Evolutionary conservation across 805 yeast genomes (phyloP).

Genomic region (Kodamaea jinghongensis): DNA sequence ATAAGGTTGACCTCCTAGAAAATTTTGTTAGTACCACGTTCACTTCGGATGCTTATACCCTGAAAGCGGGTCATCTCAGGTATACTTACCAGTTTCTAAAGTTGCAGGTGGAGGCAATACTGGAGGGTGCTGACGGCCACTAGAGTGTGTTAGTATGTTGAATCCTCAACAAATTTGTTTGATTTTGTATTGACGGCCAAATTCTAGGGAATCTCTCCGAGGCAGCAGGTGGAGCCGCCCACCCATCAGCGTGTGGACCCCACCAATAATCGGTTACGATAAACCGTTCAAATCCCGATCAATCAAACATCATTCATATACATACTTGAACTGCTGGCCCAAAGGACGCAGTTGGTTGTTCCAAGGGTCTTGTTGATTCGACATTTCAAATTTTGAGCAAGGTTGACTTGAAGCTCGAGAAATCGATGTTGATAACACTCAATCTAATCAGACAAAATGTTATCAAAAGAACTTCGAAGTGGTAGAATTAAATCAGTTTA

Average conservation of each 20-base stretch:
- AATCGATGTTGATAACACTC: too few relatives aligned
- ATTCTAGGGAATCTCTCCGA: too few relatives aligned
- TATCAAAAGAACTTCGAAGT: too few relatives aligned
- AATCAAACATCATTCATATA: not conserved
- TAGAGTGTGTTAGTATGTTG: constrained; percentile 5
- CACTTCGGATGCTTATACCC: not conserved
- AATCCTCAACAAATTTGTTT: too few relatives aligned
- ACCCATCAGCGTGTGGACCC: too few relatives aligned
- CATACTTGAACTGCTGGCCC: constrained; percentile 41
- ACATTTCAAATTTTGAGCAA: constrained; percentile 19
- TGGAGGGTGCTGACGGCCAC: constrained; percentile 57
- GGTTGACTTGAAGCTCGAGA: too few relatives aligned
- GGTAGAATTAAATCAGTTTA: too few relatives aligned
- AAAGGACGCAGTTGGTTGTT: constrained; percentile 40
- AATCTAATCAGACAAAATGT: too few relatives aligned
- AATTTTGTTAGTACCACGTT: constrained; percentile 21
- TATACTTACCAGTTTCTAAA: constrained; percentile 47
- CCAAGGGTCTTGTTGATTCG: constrained; percentile 44
- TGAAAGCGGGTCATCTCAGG: not conserved
- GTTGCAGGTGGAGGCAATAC: constrained; percentile 60
- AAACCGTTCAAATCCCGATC: too few relatives aligned
- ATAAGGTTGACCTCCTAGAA: constrained; percentile 41
- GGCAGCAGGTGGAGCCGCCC: too few relatives aligned
- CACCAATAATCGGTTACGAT: too few relatives aligned
- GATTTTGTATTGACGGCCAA: too few relatives aligned